These are phyloP conservation scores for Rhamnella rubrinervis DNA, from an alignment of 331 rosid species.

Conservation along the genomic window DNA sequence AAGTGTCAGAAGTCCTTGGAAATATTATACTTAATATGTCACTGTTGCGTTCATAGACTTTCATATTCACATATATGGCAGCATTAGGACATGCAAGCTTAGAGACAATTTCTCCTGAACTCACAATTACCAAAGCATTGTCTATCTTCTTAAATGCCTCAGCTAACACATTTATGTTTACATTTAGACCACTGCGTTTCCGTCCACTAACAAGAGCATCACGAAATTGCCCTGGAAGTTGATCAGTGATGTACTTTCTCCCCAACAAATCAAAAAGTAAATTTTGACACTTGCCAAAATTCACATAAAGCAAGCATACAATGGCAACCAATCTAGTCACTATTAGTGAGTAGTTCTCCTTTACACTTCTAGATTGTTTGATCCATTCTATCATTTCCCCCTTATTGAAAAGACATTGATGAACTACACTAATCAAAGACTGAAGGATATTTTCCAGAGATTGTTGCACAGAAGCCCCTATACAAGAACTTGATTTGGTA, in stretches of 20 bases:
- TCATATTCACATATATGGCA: conserved; percentile 32
- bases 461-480: too few species aligned
- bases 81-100: neutral
- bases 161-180: conserved; percentile 33
- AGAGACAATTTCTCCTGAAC: conserved; percentile 17
- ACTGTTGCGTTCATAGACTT: neutral
- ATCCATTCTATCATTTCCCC: conserved; percentile 39
- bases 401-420: conserved; percentile 17
- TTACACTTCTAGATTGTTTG: conserved; percentile 16
- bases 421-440: conserved; percentile 17
- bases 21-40: conserved; percentile 25
- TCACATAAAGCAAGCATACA: conserved; percentile 45
- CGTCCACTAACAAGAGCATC: conserved; percentile 18
- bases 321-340: conserved; percentile 40
- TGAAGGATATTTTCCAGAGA: neutral
- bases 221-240: conserved; percentile 37
- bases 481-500: neutral
- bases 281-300: conserved; percentile 22
- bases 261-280: conserved; percentile 30
- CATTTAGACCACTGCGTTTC: neutral
- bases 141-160: conserved; percentile 45
- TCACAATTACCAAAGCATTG: conserved; percentile 56
- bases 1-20: conserved; percentile 13
- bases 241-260: conserved; percentile 14
- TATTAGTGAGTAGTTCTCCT: conserved; percentile 33